These are phyloP conservation scores for Kluyveromyces siamensis DNA, from an alignment of 805 yeast species.

Conservation along the genomic window DNA sequence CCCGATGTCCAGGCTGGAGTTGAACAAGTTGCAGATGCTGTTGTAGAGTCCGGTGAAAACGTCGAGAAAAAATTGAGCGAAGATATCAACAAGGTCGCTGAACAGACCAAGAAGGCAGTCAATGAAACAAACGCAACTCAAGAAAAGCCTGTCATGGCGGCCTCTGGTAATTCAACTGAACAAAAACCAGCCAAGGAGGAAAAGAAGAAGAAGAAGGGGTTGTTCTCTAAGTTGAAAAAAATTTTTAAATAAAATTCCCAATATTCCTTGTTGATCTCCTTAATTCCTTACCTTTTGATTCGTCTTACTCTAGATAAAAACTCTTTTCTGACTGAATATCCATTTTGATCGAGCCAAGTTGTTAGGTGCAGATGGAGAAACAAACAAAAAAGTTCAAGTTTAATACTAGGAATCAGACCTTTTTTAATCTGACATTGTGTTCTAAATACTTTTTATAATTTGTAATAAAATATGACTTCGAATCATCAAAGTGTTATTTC, in stretches of 20 bases:
- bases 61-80: constrained; percentile 14
- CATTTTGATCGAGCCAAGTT: not conserved
- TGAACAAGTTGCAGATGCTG: constrained; percentile 27
- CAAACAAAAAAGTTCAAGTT: not conserved
- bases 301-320: not conserved
- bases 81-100: constrained; percentile 31
- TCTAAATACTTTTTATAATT: not conserved
- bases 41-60: constrained; percentile 32
- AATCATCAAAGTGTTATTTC: too few species aligned
- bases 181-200: constrained; percentile 3
- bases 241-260: constrained; percentile 7
- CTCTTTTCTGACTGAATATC: not conserved
- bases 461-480: not conserved
- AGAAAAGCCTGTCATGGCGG: constrained; percentile 2
- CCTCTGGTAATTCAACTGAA: not conserved
- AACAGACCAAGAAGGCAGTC: constrained; percentile 8
- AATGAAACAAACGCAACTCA: not conserved
- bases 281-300: not conserved
- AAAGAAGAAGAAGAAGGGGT: constrained; percentile 16
- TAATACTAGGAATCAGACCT: not conserved
- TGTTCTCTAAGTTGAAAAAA: constrained; percentile 17
- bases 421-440: not conserved
- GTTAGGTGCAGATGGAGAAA: not conserved
- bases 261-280: not conserved
- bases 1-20: constrained; percentile 21